Evolutionary conservation across 2,329 filamentous ascomycete genomes (phyloP).

Genomic region (Xylariomycetidae sp.): DNA sequence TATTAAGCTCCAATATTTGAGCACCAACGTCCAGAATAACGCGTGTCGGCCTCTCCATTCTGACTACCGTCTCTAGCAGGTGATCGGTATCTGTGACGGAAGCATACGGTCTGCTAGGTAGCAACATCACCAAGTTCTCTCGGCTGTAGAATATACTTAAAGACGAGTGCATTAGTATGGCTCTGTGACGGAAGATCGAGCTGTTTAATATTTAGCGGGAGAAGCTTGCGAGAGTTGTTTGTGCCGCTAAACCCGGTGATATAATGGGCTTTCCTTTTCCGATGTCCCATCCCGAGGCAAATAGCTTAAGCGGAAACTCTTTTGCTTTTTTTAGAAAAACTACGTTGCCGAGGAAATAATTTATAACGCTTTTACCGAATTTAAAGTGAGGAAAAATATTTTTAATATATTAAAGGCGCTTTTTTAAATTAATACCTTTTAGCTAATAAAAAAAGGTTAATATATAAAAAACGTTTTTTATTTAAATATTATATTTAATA

Average conservation of each 20-base stretch:
- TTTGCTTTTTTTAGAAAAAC: neutral
- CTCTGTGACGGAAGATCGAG: slow-evolving; percentile 49
- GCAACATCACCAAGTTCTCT: neutral
- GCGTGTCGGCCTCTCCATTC: neutral
- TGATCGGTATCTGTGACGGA: neutral
- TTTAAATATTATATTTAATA: neutral
- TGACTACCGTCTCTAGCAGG: neutral
- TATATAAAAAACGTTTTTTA: neutral
- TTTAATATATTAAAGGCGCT: neutral
- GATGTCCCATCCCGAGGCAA: neutral
- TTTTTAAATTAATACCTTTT: neutral
- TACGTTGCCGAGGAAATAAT: neutral
- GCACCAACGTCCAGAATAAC: neutral
- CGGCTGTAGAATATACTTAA: slow-evolving; percentile 49
- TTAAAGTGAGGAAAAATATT: neutral
- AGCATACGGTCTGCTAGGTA: neutral
- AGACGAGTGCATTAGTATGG: slow-evolving; percentile 60
- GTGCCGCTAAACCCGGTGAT: slow-evolving; percentile 60
- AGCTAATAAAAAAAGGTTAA: neutral
- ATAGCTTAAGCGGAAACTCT: neutral
- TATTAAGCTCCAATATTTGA: neutral
- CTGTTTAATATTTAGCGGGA: slow-evolving; percentile 58
- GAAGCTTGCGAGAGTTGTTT: slow-evolving; percentile 55
- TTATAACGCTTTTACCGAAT: neutral
- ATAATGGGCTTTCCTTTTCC: neutral